Evolutionary conservation across 306 rosid species (phyloP), one percentile per base, ranked within the genome.

Genomic region (Ormosia semicastrata): DNA sequence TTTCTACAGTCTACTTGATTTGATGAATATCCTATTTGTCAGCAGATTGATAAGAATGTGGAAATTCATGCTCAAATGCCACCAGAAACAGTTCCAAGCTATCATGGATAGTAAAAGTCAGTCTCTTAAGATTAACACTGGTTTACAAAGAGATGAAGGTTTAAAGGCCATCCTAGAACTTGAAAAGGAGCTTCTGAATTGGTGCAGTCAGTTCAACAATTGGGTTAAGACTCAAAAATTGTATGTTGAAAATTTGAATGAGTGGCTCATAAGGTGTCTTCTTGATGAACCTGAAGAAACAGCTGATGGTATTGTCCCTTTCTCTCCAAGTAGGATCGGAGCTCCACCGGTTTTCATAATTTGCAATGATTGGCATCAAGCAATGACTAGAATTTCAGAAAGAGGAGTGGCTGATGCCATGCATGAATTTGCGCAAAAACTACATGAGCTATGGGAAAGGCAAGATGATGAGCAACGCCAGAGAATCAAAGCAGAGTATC

Each of bases 31-130:
- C 56, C 68, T 71, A n/a, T 77, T 79, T 73, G 63, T 85, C 37
- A 76, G 82, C 92, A 96, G 99, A 81, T 93, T 94, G 88, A 87
- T 86, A 72, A 96, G 86, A 89, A 96, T 96, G 99, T 96, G 99
- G 99, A 88, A 87, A 50, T 91, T 91, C 88, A 92, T 96, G 93
- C 91, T 93, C 44, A 92, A 87, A 58, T 93, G 98, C 83, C 99
- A 96, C 85, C 94, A 92, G 86, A 96, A 92, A 83, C 99, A 96
- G 85, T 92, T 93, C 80, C 92, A 89, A 82, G 95, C 97, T 49
- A 90, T 96, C 80, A 90, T 92, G 99, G 97, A 93, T 80, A 96
- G 98, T 83, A 93, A 91, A 81, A 71, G 86, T 68, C 91, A 89
- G 24, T 92, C 94, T 39, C 88, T 96, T 49, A 91, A 79, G 82